phyloP scores from a whole-genome alignment of 2,329 filamentous ascomycete genomes.

The Fusarium nygamai region DNA sequence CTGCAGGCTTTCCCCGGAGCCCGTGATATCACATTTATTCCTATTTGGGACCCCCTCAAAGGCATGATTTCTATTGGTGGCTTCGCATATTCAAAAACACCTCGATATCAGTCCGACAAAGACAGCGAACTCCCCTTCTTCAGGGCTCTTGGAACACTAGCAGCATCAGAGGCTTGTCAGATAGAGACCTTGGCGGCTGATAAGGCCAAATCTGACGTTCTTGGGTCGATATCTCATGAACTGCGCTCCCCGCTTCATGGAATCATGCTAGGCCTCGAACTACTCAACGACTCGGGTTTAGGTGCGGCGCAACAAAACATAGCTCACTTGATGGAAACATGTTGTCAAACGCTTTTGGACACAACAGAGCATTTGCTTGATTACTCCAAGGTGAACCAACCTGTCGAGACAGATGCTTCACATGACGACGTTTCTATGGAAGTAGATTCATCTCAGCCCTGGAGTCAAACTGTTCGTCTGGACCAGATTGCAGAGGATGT shows the following conservation, averaged over 20 bases:
- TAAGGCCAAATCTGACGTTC: not conserved
- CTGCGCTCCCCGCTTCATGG: slow-evolving; percentile 3
- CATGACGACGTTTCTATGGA: not conserved
- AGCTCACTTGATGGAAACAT: not conserved
- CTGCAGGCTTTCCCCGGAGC: not conserved
- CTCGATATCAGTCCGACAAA: not conserved
- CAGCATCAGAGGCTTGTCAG: not conserved
- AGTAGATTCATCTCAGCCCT: not conserved
- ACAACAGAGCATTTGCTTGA: not conserved
- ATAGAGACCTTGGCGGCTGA: not conserved
- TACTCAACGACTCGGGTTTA: not conserved
- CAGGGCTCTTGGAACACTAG: not conserved
- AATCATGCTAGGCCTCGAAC: not conserved
- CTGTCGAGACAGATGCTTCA: not conserved
- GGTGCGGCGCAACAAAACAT: not conserved
- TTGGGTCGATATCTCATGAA: not conserved
- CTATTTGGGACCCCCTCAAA: not conserved
- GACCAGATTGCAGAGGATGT: not conserved
- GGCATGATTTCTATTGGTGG: not conserved
- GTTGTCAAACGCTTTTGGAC: not conserved
- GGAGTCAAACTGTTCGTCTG: not conserved
- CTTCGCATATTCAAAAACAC: not conserved
- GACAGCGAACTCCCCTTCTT: not conserved
- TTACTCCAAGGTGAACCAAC: not conserved
- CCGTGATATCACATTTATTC: not conserved